phyloP scores from a whole-genome alignment of 768 basidiomycete genomes.

The Tylopilus cervinicoccineus region DNA sequence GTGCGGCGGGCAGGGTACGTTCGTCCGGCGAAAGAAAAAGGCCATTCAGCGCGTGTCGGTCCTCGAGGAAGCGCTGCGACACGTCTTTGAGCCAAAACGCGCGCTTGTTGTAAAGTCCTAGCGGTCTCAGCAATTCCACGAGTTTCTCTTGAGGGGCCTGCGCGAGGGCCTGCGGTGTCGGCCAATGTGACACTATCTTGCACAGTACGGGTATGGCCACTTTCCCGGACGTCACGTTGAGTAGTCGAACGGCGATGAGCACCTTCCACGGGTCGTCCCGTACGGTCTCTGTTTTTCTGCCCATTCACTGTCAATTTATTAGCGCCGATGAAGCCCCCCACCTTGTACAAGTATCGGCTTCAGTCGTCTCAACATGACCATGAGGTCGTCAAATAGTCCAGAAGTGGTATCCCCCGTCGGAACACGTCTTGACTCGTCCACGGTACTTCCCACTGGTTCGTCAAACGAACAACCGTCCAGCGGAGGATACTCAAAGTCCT shows the following conservation, averaged over 20 bases:
- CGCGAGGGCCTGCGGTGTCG: conserved; percentile 50
- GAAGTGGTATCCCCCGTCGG: conserved; percentile 1
- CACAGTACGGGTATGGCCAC: conserved; percentile 64
- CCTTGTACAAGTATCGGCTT: conserved; percentile 32
- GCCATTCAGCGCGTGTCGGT: conserved; percentile 31
- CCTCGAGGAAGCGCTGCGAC: conserved; percentile 47
- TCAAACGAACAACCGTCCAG: background rate
- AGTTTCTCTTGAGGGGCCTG: conserved; percentile 48
- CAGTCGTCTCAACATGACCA: conserved; percentile 25
- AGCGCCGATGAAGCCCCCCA: conserved; percentile 3
- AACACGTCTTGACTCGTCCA: background rate
- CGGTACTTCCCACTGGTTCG: background rate
- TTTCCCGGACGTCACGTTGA: conserved; percentile 68
- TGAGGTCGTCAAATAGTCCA: conserved; percentile 19
- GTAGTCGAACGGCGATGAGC: conserved; percentile 59
- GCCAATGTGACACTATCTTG: conserved; percentile 53
- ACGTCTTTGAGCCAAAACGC: conserved; percentile 52
- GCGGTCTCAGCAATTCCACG: conserved; percentile 41
- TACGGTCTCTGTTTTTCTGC: conserved; percentile 39
- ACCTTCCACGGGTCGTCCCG: conserved; percentile 65
- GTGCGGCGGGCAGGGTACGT: conserved; percentile 33
- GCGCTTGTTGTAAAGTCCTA: conserved; percentile 60
- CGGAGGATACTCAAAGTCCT: conserved; percentile 3
- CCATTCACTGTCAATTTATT: background rate
- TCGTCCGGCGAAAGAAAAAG: background rate